Evolutionary conservation across 2,329 filamentous ascomycete species (phyloP).

Genomic region (Pseudocercospora macadamiae): DNA sequence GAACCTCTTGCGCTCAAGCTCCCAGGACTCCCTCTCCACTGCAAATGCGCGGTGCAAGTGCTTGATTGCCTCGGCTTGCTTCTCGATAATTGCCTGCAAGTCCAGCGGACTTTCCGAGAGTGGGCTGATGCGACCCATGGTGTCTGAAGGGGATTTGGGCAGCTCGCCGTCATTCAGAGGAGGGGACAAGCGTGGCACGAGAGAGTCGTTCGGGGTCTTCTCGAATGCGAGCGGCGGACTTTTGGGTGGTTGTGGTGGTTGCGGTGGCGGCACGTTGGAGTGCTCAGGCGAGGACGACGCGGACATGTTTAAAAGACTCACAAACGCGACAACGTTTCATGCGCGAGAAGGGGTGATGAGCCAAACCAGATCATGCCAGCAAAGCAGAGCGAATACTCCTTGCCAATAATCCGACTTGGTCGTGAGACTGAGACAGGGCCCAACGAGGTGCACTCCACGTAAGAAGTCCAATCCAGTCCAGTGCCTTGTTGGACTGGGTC

Average conservation of each 20-base stretch:
- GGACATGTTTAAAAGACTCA: slow-evolving; percentile 8
- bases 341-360: not conserved
- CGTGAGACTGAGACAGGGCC: not conserved
- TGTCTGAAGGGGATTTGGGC: slow-evolving; percentile 21
- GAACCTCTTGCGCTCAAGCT: slow-evolving; percentile 37
- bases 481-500: not conserved
- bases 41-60: slow-evolving; percentile 40
- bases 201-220: slow-evolving; percentile 39
- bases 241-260: slow-evolving; percentile 30
- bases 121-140: slow-evolving; percentile 30
- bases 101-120: slow-evolving; percentile 24
- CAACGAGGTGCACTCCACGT: not conserved
- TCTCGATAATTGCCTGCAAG: slow-evolving; percentile 39
- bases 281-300: slow-evolving; percentile 22
- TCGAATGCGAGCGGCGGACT: slow-evolving; percentile 42
- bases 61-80: slow-evolving; percentile 38
- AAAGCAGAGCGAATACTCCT: not conserved
- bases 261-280: slow-evolving; percentile 8
- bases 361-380: not conserved
- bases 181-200: slow-evolving; percentile 30
- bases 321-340: slow-evolving; percentile 5
- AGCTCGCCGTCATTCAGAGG: slow-evolving; percentile 9
- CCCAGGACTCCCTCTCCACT: slow-evolving; percentile 40
- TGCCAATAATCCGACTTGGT: not conserved
- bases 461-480: no score